Conservation (phyloP, 2,329 filamentous ascomycete species). For the Microcyclospora tardicrescens region DNA sequence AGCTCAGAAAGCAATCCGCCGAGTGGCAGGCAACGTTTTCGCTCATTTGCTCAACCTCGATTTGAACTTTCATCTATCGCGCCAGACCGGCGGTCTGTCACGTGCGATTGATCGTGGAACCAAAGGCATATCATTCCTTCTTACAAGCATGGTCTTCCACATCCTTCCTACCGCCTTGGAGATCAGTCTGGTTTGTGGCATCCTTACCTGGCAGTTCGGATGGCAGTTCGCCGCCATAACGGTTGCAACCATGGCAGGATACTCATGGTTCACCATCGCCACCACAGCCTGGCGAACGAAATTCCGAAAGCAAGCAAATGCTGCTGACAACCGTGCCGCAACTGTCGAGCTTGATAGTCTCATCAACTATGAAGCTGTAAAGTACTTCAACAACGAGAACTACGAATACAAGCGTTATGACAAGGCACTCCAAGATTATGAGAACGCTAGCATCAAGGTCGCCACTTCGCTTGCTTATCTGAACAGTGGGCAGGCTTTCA, state of each 20-base stretch:
- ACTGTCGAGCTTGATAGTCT: constrained; percentile 92
- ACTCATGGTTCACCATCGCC: constrained; percentile 91
- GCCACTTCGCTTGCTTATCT: constrained; percentile 85
- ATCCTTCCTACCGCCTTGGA: constrained; percentile 87
- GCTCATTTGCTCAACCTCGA: constrained; percentile 79
- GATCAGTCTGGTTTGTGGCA: constrained; percentile 90
- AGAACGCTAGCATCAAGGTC: constrained; percentile 92
- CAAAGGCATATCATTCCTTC: constrained; percentile 92
- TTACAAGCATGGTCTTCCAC: constrained; percentile 98
- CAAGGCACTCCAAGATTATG: constrained; percentile 70
- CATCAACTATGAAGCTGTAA: constrained; percentile 98
- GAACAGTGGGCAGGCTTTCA: constrained; percentile 92
- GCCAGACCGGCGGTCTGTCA: constrained; percentile 89
- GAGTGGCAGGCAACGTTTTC: constrained; percentile 85
- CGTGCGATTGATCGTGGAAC: constrained; percentile 92
- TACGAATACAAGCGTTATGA: constrained; percentile 90
- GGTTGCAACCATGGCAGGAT: constrained; percentile 77
- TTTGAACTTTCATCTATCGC: constrained; percentile 81
- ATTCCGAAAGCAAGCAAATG: constrained; percentile 88
- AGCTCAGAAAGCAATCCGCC: constrained; percentile 88
- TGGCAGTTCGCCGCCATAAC: constrained; percentile 86
- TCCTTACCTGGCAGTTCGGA: constrained; percentile 92
- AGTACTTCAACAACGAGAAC: constrained; percentile 98
- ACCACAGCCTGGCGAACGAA: constrained; percentile 97
- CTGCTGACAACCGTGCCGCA: constrained; percentile 87